Conservation (phyloP, 768 basidiomycete genomes). For the Leccinum disarticulatum region DNA sequence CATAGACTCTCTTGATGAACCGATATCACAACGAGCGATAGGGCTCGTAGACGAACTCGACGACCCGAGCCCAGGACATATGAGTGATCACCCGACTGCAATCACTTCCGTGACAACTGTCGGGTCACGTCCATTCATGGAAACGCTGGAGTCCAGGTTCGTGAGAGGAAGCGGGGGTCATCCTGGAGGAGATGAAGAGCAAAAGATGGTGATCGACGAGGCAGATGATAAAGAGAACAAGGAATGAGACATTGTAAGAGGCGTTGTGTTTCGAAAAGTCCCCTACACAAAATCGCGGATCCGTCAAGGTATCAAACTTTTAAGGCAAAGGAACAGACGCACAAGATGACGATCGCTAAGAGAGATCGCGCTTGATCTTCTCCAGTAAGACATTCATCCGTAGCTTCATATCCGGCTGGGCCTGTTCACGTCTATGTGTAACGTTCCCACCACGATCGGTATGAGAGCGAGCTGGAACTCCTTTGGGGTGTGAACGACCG, state of each 20-base stretch:
- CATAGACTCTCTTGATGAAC: slow-evolving; percentile 39
- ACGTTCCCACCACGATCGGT: slow-evolving; percentile 30
- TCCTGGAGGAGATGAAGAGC: slow-evolving; percentile 22
- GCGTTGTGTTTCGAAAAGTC: background rate
- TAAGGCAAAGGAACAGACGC: background rate
- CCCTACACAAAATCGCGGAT: background rate
- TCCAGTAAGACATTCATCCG: slow-evolving; percentile 87
- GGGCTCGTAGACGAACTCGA: slow-evolving; percentile 86
- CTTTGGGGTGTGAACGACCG: slow-evolving; percentile 37
- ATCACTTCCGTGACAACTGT: slow-evolving; percentile 62
- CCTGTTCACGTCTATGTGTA: slow-evolving; percentile 28
- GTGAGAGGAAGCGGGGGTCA: slow-evolving; percentile 47
- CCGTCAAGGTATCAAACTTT: slow-evolving; percentile 1
- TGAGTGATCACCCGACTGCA: slow-evolving; percentile 77
- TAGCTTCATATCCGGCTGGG: slow-evolving; percentile 78
- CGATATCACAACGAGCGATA: slow-evolving; percentile 47
- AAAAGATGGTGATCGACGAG: slow-evolving; percentile 42
- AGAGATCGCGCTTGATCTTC: slow-evolving; percentile 69
- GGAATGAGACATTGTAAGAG: slow-evolving; percentile 41
- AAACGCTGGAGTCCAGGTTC: slow-evolving; percentile 62
- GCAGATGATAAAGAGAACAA: slow-evolving; percentile 58
- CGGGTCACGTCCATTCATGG: slow-evolving; percentile 46
- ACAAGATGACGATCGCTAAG: slow-evolving; percentile 28
- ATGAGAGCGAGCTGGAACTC: slow-evolving; percentile 13
- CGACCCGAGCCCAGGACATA: slow-evolving; percentile 79